phyloP scores from a whole-genome alignment of 768 basidiomycete species.

The Mrakia frigida region DNA sequence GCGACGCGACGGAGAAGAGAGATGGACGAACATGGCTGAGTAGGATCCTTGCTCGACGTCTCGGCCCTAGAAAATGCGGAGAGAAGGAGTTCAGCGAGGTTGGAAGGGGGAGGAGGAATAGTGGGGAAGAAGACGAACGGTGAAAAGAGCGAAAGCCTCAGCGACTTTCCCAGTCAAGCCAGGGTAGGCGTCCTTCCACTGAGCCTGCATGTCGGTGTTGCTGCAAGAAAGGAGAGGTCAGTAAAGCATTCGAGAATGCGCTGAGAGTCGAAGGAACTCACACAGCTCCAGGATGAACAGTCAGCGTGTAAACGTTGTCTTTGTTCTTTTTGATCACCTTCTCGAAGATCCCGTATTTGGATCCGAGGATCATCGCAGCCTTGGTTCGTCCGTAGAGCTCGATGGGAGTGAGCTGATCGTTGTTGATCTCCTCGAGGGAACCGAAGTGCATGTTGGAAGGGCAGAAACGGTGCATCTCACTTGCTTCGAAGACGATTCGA shows the following conservation, averaged over 20 bases:
- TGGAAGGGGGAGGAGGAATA: background rate
- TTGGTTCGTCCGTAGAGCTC: conserved; percentile 48
- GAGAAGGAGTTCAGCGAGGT: background rate
- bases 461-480: conserved; percentile 47
- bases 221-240: conserved; percentile 30
- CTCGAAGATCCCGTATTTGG: conserved; percentile 40
- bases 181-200: conserved; percentile 38
- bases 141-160: background rate
- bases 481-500: conserved; percentile 48
- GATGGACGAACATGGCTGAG: conserved; percentile 38
- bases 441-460: conserved; percentile 44
- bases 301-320: conserved; percentile 40
- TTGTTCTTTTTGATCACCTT: conserved; percentile 43
- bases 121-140: background rate
- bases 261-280: too few relatives aligned
- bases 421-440: conserved; percentile 46
- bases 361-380: conserved; percentile 48
- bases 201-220: conserved; percentile 42
- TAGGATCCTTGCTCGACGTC: conserved; percentile 40
- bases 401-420: conserved; percentile 20
- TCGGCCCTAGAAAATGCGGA: conserved; percentile 20
- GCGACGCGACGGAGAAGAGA: conserved; percentile 11
- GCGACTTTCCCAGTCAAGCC: conserved; percentile 32
- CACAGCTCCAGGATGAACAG: too few relatives aligned
- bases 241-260: too few relatives aligned